Evolutionary conservation across 306 rosid species (phyloP).

Genomic region (Oemleria cerasiformis): DNA sequence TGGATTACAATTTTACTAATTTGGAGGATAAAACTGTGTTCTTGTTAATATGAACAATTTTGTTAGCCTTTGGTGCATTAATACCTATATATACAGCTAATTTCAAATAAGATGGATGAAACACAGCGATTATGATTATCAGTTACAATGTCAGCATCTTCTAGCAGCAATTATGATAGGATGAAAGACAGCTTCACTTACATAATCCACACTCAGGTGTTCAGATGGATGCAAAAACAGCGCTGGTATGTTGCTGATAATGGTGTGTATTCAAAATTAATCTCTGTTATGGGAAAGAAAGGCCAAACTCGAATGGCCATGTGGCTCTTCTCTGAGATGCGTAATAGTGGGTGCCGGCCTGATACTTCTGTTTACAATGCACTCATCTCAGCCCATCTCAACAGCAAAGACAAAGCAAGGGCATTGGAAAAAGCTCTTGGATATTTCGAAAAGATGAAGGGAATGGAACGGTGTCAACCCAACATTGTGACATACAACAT

Average conservation of each 20-base stretch:
- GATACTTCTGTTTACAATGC: constrained; percentile 92
- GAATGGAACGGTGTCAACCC: constrained; percentile 81
- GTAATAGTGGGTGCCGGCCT: constrained; percentile 76
- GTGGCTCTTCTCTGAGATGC: constrained; percentile 99
- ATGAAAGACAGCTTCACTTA: constrained; percentile 21
- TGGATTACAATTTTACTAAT: background rate
- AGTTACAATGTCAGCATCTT: background rate
- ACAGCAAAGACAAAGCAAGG: constrained; percentile 64
- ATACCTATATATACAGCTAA: background rate
- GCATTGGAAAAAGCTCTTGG: constrained; percentile 72
- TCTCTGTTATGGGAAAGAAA: constrained; percentile 86
- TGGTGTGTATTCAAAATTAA: constrained; percentile 83
- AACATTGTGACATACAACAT: constrained; percentile 82
- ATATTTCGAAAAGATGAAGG: constrained; percentile 93
- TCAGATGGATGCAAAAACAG: constrained; percentile 98
- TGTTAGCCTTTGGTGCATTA: background rate
- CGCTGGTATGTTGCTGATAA: constrained; percentile 92
- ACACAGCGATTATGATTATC: background rate
- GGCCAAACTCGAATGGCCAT: constrained; percentile 90
- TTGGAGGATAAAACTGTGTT: background rate
- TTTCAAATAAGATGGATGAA: background rate
- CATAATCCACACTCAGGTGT: constrained; percentile 59
- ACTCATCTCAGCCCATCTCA: constrained; percentile 87
- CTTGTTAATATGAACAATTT: background rate
- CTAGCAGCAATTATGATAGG: background rate